Percentiles rank a stretch among this genome's conserved stretches.
These are phyloP conservation scores for Colletotrichum acutatum DNA, from an alignment of 2,329 filamentous ascomycete genomes.

Conservation along the genomic window DNA sequence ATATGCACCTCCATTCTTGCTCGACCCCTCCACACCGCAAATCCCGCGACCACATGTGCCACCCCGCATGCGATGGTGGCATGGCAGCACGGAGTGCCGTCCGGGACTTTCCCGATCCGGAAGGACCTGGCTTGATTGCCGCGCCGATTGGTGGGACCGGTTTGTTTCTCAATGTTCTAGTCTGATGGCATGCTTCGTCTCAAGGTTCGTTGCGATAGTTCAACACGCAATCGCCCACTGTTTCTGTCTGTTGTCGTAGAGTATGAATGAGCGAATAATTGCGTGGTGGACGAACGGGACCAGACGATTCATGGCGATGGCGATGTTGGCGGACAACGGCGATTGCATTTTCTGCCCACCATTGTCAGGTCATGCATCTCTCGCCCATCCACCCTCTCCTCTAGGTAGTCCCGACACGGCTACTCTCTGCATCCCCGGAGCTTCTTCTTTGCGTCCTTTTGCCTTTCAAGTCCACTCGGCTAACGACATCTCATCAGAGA, in stretches of 20 bases:
- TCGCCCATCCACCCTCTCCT: background rate
- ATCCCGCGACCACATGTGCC: slow-evolving; percentile 26
- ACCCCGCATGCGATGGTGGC: slow-evolving; percentile 8
- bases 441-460: background rate
- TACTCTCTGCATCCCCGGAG: background rate
- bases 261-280: background rate
- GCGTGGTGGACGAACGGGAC: background rate
- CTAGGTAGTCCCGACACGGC: background rate
- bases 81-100: slow-evolving; percentile 25
- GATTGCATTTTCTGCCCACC: background rate
- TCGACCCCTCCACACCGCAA: background rate
- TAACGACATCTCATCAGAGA: background rate
- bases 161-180: background rate
- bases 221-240: background rate
- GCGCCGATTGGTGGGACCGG: slow-evolving; percentile 33
- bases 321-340: background rate
- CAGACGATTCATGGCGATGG: background rate
- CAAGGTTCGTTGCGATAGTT: background rate
- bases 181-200: background rate
- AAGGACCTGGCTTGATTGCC: slow-evolving; percentile 3
- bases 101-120: slow-evolving; percentile 29
- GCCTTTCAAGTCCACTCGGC: background rate
- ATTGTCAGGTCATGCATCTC: background rate
- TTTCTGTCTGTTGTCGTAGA: no score
- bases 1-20: no score